Evolutionary conservation across 2,329 filamentous ascomycete species (phyloP), one percentile per base, ranked within the genome.

Genomic region (Aureobasidium sp.): DNA sequence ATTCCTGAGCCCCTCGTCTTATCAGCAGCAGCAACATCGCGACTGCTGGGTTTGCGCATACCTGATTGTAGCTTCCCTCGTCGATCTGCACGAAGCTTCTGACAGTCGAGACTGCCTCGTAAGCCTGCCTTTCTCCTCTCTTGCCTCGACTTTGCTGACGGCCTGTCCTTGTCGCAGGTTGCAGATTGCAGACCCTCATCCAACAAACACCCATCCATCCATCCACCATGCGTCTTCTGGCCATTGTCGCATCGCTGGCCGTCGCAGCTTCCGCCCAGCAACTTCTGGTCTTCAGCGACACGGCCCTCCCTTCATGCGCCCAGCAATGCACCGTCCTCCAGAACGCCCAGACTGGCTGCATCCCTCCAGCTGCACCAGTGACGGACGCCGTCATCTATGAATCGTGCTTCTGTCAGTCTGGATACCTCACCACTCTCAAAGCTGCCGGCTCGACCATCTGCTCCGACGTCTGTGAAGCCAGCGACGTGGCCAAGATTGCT

Each of bases 361-460:
- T 87, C 1, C 86, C 87, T 3, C 74, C 77, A 9, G 82, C 82
- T 4, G 79, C 75, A 29, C 72, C 81, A 5, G 72, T 75, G 6
- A 78, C 79, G 53, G 78, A 79, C 51, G 72, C 80, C 44, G 69
- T 73, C 25, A 81, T 78, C 47, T 90, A 88, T 72, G 78, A 84
- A 57, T 78, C 79, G 39, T 95, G 91, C 75, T 91, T 95, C 76
- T 96, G 91, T 76, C 76, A 80, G 67, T 84, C 87, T 54, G 65
- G 78, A 13, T 76, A 80, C 27, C 79, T 94, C 3, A 75, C 79
- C 5, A 73, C 79, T 9, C 85, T 91, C 61, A 81, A 82, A 36
- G 75, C 77, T 11, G 81, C 79, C 37, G 78, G 81, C 4, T 75
- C 78, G 5, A 82, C 82, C 5, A 81, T 89, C 14, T 92, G 90